Evolutionary conservation across 1,139 yeast species (phyloP).

Genomic region (Oligophagozyma castellii): DNA sequence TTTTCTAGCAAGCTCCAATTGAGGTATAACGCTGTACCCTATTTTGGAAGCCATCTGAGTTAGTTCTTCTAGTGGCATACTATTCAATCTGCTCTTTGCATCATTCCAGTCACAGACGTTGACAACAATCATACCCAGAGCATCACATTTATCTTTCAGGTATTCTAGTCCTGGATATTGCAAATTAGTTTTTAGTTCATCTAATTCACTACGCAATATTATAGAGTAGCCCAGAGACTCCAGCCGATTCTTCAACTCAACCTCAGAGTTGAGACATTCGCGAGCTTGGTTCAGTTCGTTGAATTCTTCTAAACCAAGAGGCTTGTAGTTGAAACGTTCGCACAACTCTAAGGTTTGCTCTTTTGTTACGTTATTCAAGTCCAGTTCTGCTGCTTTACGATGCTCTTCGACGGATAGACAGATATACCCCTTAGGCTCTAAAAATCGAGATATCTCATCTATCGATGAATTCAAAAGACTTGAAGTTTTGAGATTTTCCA

Average conservation of each 20-base stretch:
- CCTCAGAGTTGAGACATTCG: conserved; percentile 1
- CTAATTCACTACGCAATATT: conserved; percentile 1
- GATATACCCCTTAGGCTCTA: conserved; percentile 1
- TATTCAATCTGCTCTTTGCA: neutral
- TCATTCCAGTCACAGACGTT: neutral
- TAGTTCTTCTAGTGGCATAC: no score
- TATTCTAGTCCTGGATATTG: conserved; percentile 5
- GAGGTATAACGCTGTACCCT: no score
- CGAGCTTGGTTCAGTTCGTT: conserved; percentile 12
- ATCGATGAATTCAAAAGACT: conserved; percentile 1
- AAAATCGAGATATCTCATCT: conserved; percentile 1
- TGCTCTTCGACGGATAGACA: conserved; percentile 1
- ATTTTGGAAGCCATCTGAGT: no score
- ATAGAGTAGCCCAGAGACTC: conserved; percentile 1
- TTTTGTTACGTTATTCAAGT: conserved; percentile 11
- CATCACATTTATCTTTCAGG: conserved; percentile 15
- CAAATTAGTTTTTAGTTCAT: conserved; percentile 1
- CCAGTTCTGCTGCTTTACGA: conserved; percentile 19
- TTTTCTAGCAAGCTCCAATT: conserved; percentile 5
- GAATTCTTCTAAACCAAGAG: conserved; percentile 13
- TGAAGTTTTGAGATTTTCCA: conserved; percentile 2
- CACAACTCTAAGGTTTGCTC: conserved; percentile 3
- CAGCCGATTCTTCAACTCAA: conserved; percentile 1
- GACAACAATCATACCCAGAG: no score
- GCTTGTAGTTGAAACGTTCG: conserved; percentile 4